Evolutionary conservation across 345 rosid genomes (phyloP).

Genomic region (Lepidium sativum): DNA sequence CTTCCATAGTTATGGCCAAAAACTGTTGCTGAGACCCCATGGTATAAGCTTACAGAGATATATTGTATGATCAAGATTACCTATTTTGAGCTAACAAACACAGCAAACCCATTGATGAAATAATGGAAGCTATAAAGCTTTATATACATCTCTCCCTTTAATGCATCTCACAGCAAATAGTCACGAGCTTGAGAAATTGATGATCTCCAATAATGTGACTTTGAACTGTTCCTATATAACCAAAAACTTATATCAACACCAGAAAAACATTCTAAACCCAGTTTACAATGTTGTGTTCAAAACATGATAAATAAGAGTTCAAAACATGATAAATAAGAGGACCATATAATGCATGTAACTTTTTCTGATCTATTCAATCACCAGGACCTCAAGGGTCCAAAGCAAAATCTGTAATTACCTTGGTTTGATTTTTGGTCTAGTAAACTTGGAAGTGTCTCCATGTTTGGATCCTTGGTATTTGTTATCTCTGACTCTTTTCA

Average conservation of each 20-base stretch:
- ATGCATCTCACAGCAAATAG: slow-evolving; percentile 50
- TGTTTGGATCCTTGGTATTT: slow-evolving; percentile 27
- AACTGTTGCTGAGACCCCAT: slow-evolving; percentile 79
- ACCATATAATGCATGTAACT: slow-evolving; percentile 12
- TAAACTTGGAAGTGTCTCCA: slow-evolving; percentile 33
- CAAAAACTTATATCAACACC: neutral
- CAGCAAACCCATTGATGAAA: slow-evolving; percentile 91
- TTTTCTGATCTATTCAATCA: neutral
- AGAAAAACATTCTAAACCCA: neutral
- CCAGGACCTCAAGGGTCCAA: neutral
- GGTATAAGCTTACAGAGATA: slow-evolving; percentile 23
- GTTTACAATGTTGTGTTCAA: neutral
- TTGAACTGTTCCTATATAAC: slow-evolving; percentile 44
- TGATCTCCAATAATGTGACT: slow-evolving; percentile 41
- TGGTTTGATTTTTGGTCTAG: slow-evolving; percentile 29
- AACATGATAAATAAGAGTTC: too few relatives aligned
- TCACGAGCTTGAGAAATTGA: slow-evolving; percentile 68
- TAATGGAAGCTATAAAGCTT: slow-evolving; percentile 94
- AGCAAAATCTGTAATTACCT: slow-evolving; percentile 32
- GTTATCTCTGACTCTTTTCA: slow-evolving; percentile 13
- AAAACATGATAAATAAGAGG: neutral
- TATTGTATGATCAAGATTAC: slow-evolving; percentile 26
- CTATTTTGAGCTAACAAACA: slow-evolving; percentile 75
- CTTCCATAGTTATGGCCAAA: slow-evolving; percentile 85
- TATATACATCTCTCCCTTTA: slow-evolving; percentile 74